Percentiles rank a stretch among this genome's conserved stretches.
phyloP scores from a whole-genome alignment of 208 protist genomes.

The Leishmania arabica region DNA sequence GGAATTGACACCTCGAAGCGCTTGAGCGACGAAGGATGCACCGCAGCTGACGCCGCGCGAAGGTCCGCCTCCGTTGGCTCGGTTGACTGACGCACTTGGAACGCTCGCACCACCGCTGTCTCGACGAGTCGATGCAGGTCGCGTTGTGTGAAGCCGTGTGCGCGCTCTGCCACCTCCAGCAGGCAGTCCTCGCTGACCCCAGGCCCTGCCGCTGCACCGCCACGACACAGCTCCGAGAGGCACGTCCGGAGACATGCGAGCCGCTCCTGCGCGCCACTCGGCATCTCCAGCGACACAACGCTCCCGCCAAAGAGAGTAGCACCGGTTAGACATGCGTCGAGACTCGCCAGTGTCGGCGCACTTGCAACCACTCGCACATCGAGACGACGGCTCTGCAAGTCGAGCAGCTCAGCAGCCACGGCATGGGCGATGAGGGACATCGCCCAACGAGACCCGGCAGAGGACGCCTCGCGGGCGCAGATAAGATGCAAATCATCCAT shows the following conservation, averaged over 20 bases:
- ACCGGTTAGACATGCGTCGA: constrained; percentile 32
- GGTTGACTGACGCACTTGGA: constrained; percentile 28
- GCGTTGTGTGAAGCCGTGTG: constrained; percentile 66
- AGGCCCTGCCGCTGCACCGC: constrained; percentile 2
- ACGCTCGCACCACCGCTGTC: constrained; percentile 36
- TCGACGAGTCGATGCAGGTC: constrained; percentile 56
- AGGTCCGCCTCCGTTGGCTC: constrained; percentile 31
- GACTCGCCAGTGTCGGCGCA: constrained; percentile 30
- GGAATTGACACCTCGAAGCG: constrained; percentile 86
- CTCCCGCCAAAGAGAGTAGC: constrained; percentile 20
- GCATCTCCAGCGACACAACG: constrained; percentile 29
- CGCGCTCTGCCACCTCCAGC: constrained; percentile 31
- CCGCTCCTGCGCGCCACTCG: constrained; percentile 27
- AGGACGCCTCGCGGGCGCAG: constrained; percentile 34
- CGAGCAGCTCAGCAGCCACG: constrained; percentile 43
- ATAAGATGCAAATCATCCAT: constrained; percentile 65
- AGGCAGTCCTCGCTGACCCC: constrained; percentile 23
- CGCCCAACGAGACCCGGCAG: constrained; percentile 43
- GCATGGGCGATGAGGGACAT: constrained; percentile 41
- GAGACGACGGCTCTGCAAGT: constrained; percentile 18
- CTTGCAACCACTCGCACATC: constrained; percentile 43
- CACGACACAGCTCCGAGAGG: constrained; percentile 9
- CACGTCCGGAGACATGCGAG: constrained; percentile 26
- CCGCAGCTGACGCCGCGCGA: constrained; percentile 24
- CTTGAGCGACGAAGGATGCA: constrained; percentile 62